Conservation (phyloP, 2,329 filamentous ascomycete species). For the Cladosporium sp. region DNA sequence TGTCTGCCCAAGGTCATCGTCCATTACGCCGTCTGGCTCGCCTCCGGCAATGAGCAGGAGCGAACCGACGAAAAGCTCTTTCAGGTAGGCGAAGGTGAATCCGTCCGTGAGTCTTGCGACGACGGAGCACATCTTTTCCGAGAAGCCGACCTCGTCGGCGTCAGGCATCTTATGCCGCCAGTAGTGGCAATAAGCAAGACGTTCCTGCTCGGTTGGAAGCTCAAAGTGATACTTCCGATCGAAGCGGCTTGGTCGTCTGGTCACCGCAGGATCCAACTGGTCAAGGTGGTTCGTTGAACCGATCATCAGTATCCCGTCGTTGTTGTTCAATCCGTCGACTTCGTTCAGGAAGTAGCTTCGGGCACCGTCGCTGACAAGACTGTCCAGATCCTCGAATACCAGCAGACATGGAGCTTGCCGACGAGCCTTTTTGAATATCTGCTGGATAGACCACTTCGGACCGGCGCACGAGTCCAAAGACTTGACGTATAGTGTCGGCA, state of each 20-base stretch:
- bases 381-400: slow-evolving; percentile 66
- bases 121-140: slow-evolving; percentile 48
- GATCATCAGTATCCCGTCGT: slow-evolving; percentile 7
- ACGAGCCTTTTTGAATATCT: slow-evolving; percentile 54
- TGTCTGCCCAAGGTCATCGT: not conserved
- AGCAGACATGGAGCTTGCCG: slow-evolving; percentile 60
- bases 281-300: slow-evolving; percentile 6
- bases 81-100: slow-evolving; percentile 64
- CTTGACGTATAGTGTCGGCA: slow-evolving; percentile 37
- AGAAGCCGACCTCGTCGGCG: slow-evolving; percentile 55
- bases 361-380: slow-evolving; percentile 53
- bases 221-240: slow-evolving; percentile 62
- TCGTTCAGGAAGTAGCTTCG: slow-evolving; percentile 67
- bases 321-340: slow-evolving; percentile 58
- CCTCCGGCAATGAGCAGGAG: not conserved
- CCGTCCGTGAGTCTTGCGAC: slow-evolving; percentile 57
- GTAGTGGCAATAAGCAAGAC: slow-evolving; percentile 55
- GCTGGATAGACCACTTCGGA: slow-evolving; percentile 37
- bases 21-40: not conserved
- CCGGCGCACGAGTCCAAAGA: slow-evolving; percentile 7
- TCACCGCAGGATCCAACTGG: slow-evolving; percentile 54
- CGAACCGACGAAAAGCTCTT: slow-evolving; percentile 55
- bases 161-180: slow-evolving; percentile 54
- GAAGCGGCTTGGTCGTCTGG: slow-evolving; percentile 58
- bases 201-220: slow-evolving; percentile 41